phyloP scores from a whole-genome alignment of 352 stramenopile genomes.

The Phytophthora brassicae region DNA sequence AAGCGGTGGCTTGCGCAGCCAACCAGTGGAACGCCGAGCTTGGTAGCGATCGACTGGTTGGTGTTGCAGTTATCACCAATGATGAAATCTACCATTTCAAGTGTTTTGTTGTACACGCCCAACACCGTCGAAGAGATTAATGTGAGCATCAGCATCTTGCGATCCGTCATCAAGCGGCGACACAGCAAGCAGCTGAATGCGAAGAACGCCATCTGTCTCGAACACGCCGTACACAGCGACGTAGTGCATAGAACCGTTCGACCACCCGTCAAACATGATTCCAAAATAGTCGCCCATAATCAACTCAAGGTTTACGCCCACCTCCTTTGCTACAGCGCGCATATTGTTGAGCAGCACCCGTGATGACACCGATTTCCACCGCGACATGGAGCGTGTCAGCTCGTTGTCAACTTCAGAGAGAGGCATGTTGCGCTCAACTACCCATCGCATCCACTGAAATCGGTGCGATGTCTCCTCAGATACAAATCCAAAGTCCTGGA shows the following conservation, averaged over 20 bases:
- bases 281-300: neutral
- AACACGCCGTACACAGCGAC: neutral
- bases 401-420: constrained; percentile 7
- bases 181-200: constrained; percentile 1
- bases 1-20: no score
- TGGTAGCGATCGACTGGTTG: no score
- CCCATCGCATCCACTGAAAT: constrained; percentile 15
- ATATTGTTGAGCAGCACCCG: neutral
- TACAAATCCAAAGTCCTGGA: neutral
- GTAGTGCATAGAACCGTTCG: constrained; percentile 8
- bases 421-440: constrained; percentile 5
- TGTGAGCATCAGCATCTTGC: no score
- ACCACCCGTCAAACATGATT: constrained; percentile 11
- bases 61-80: no score
- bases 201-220: neutral
- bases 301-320: neutral
- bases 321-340: constrained; percentile 5
- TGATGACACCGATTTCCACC: neutral
- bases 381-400: neutral
- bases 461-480: constrained; percentile 8
- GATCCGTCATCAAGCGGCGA: no score
- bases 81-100: no score
- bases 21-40: no score
- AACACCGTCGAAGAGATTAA: no score
- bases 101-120: no score